A percentile compares a stretch with the other conserved stretches of the same genome.
phyloP scores from a whole-genome alignment of 2,329 filamentous ascomycete species.

The Blastomyces parvus region DNA sequence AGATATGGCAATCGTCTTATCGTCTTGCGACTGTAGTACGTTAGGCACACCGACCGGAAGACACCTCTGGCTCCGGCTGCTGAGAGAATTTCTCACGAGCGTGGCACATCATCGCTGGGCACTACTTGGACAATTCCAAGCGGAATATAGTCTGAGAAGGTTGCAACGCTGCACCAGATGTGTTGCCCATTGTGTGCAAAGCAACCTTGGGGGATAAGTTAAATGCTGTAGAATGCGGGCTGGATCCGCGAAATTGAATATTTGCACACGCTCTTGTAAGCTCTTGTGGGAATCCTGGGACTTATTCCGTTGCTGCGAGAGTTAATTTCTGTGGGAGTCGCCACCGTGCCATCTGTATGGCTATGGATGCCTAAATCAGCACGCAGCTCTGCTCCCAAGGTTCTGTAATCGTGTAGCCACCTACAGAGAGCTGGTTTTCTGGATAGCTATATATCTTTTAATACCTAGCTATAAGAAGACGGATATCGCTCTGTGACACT shows the following conservation, averaged over 20 bases:
- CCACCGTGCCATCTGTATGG: not conserved
- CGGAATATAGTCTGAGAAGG: not conserved
- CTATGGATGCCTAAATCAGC: not conserved
- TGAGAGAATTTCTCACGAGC: not conserved
- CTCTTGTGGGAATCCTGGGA: not conserved
- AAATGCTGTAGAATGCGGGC: not conserved
- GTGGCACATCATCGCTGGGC: not conserved
- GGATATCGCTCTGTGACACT: no score
- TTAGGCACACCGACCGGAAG: not conserved
- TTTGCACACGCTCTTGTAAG: not conserved
- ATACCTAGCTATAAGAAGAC: not conserved
- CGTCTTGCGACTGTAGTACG: not conserved
- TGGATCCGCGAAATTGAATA: not conserved
- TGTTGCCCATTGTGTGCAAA: not conserved
- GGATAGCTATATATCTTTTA: not conserved
- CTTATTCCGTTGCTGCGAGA: not conserved
- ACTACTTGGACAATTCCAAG: not conserved
- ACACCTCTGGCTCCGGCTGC: not conserved
- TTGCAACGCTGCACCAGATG: not conserved
- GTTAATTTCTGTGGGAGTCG: not conserved
- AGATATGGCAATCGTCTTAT: not conserved
- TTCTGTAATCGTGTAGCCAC: not conserved
- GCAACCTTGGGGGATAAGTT: not conserved
- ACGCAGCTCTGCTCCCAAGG: not conserved
- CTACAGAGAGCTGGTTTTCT: not conserved